Base-by-base conservation (phyloP, 2,329 filamentous ascomycete genomes). In the Lasiodiplodia hormozganensis region DNA sequence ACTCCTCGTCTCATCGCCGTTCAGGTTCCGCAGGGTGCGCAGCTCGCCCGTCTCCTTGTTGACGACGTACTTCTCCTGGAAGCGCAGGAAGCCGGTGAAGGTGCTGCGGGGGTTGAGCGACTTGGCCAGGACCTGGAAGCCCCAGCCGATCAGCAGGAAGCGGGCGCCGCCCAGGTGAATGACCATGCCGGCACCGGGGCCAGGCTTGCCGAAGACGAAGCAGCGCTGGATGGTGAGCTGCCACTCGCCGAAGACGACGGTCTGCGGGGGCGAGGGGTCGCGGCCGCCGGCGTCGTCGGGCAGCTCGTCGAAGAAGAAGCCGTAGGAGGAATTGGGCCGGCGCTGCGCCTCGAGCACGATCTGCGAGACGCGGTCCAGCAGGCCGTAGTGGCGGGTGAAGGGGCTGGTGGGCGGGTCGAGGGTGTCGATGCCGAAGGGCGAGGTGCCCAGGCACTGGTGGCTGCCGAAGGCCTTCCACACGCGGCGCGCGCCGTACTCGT, bases 61-160 rank as follows among this genome's bases (percentile, higher is more conserved):
- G 4, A 71, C 73, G 4, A 82, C 75, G 2, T 75, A 75, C 71
- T 83, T 82, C 73, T 85, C 82, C 62, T 78, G 75, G 14, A 81
- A 81, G 1, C 74, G 74, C 62, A 84, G 69, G 8, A 85, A 81
- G 1, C 83, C 82, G 0, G 80, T 83, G 69, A 83, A 85, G 21
- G 73, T 75, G 43, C 31, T 53, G 28, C 60, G 43, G 0, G 76
- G 70, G 16, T 75, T 76, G n/a, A 74, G 71, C 12, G 71, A 74
- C 6, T 70, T 71, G 51, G 31, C 60, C 1, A 68, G 71, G 7
- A 81, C 76, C 58, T 83, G 79, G 71, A 84, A 85, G 0, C 82
- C 82, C 77, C 77, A 81, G 2, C 83, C 82, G 62, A 83, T 77
- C 23, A 84, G 77, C 34, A 85, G 71, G 73, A 85, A 85, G 43